Percentiles rank a stretch among this genome's conserved stretches.
These are phyloP conservation scores for Calonectria hawksworthii DNA, from an alignment of 2,329 filamentous ascomycete genomes.

Conservation along the genomic window DNA sequence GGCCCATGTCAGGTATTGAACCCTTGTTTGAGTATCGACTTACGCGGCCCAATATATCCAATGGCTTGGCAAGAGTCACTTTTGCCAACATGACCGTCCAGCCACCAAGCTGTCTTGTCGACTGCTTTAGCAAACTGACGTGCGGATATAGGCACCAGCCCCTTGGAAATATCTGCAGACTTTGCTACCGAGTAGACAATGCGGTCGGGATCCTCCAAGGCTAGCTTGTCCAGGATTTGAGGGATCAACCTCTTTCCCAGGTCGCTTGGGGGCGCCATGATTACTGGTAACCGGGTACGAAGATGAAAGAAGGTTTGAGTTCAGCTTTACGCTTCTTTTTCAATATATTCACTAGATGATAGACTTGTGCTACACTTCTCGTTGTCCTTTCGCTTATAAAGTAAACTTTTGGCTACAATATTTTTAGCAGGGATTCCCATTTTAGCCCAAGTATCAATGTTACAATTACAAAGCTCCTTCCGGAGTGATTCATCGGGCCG, in stretches of 20 bases:
- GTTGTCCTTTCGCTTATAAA: too few relatives aligned
- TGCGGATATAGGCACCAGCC: slow-evolving; percentile 42
- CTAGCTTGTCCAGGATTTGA: slow-evolving; percentile 46
- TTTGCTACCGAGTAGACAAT: slow-evolving; percentile 43
- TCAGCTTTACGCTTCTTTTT: too few relatives aligned
- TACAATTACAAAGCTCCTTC: too few relatives aligned
- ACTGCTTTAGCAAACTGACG: slow-evolving; percentile 42
- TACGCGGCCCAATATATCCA: slow-evolving; percentile 52
- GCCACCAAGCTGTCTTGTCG: slow-evolving; percentile 50
- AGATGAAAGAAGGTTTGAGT: too few relatives aligned
- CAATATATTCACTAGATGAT: too few relatives aligned
- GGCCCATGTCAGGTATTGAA: background rate
- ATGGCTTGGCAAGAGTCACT: slow-evolving; percentile 34
- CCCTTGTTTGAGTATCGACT: slow-evolving; percentile 20
- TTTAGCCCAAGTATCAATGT: too few relatives aligned
- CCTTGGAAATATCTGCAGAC: slow-evolving; percentile 22
- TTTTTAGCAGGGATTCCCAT: too few relatives aligned
- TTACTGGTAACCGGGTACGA: too few relatives aligned
- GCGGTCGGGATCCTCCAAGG: slow-evolving; percentile 41
- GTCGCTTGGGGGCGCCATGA: too few relatives aligned
- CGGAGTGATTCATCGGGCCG: too few relatives aligned
- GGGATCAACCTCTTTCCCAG: slow-evolving; percentile 43
- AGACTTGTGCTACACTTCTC: too few relatives aligned
- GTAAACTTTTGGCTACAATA: too few relatives aligned
- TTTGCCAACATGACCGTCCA: slow-evolving; percentile 37